These are phyloP conservation scores for Tubosaeta brunneosetosa DNA, from an alignment of 768 basidiomycete genomes.

Conservation along the genomic window DNA sequence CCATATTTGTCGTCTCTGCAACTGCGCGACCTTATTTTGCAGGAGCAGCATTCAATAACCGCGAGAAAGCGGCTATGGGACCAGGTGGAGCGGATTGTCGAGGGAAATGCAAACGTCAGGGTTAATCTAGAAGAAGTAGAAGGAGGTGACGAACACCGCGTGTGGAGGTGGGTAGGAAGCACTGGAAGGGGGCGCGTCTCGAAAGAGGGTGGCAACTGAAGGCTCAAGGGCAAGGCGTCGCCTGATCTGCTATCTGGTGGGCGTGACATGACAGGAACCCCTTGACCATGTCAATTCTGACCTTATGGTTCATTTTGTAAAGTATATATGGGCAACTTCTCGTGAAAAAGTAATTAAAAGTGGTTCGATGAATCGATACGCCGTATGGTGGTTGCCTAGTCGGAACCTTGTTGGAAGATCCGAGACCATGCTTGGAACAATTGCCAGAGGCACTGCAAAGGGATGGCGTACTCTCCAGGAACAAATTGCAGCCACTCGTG, in stretches of 20 bases:
- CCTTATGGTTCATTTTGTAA: slow-evolving; percentile 12
- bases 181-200: slow-evolving; percentile 29
- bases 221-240: slow-evolving; percentile 23
- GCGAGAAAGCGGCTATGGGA: slow-evolving; percentile 70
- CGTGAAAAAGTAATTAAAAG: slow-evolving; percentile 19
- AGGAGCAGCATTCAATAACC: slow-evolving; percentile 72
- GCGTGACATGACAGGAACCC: slow-evolving; percentile 19
- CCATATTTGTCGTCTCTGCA: slow-evolving; percentile 83
- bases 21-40: slow-evolving; percentile 80
- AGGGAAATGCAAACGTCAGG: slow-evolving; percentile 87
- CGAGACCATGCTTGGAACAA: slow-evolving; percentile 29
- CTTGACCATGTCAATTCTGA: slow-evolving; percentile 18
- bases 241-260: slow-evolving; percentile 17
- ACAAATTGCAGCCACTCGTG: slow-evolving; percentile 24
- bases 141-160: slow-evolving; percentile 83
- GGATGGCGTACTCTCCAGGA: slow-evolving; percentile 22
- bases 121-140: slow-evolving; percentile 77
- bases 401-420: slow-evolving; percentile 31
- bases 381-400: slow-evolving; percentile 19
- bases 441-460: slow-evolving; percentile 28
- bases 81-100: slow-evolving; percentile 78
- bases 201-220: slow-evolving; percentile 31
- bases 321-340: slow-evolving; percentile 22
- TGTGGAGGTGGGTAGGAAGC: slow-evolving; percentile 89
- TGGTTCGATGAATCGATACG: slow-evolving; percentile 24